Conservation (phyloP, 1,139 yeast species). For the Blastobotrys buckinghamii region DNA sequence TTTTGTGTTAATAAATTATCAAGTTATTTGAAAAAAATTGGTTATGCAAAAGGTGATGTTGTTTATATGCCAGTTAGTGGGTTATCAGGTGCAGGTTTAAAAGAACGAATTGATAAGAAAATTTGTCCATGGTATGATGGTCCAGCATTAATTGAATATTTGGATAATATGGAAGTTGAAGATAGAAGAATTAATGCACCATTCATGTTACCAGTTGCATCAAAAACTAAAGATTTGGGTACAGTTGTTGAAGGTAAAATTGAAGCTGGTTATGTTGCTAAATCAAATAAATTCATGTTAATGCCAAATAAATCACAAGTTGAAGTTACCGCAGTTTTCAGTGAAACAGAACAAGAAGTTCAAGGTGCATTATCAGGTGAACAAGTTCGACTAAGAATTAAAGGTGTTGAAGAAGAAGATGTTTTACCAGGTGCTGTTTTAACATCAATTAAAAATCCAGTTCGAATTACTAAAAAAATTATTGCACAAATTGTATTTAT, state of each 20-base stretch:
- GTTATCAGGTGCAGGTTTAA: slow-evolving; percentile 93
- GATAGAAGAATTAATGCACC: slow-evolving; percentile 90
- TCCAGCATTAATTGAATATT: slow-evolving; percentile 82
- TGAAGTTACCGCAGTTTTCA: slow-evolving; percentile 81
- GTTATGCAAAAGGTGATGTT: slow-evolving; percentile 82
- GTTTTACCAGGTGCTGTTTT: slow-evolving; percentile 86
- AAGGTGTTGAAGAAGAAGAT: slow-evolving; percentile 97
- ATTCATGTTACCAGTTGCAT: slow-evolving; percentile 92
- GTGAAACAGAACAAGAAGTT: slow-evolving; percentile 95
- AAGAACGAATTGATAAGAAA: slow-evolving; percentile 65
- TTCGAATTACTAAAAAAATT: slow-evolving; percentile 81
- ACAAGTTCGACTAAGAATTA: slow-evolving; percentile 87
- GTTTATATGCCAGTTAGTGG: slow-evolving; percentile 96
- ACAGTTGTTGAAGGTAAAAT: slow-evolving; percentile 97
- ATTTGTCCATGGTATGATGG: slow-evolving; percentile 93
- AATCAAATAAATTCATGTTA: slow-evolving; percentile 65
- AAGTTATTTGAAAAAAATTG: slow-evolving; percentile 78
- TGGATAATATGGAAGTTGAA: slow-evolving; percentile 75
- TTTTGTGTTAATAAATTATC: slow-evolving; percentile 87
- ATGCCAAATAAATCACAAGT: slow-evolving; percentile 88
- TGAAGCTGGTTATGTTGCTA: slow-evolving; percentile 89
- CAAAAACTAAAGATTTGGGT: slow-evolving; percentile 95
- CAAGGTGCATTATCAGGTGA: slow-evolving; percentile 91
- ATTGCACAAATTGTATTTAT: slow-evolving; percentile 97
- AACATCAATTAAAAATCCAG: slow-evolving; percentile 81